phyloP scores from a whole-genome alignment of 108 stramenopile genomes.

The Pseudonitzschia pungens region DNA sequence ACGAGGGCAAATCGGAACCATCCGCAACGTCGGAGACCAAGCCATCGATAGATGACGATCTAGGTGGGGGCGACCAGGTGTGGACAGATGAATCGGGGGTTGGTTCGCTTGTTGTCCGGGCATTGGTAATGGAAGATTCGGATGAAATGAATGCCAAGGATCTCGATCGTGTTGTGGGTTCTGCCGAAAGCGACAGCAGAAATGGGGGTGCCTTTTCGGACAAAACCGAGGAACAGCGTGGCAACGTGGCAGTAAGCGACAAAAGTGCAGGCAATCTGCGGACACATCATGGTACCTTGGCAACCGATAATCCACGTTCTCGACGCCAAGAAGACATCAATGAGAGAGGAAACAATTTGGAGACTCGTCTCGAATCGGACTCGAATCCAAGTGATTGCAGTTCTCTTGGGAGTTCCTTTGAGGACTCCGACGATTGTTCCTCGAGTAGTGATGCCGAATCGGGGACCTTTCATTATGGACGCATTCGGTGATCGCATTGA shows the following conservation, averaged over 20 bases:
- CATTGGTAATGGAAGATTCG: background rate
- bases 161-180: no score
- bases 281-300: background rate
- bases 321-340: background rate
- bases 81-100: conserved; percentile 14
- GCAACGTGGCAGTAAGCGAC: background rate
- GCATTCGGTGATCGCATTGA: background rate
- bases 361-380: background rate
- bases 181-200: background rate
- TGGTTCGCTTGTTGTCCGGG: conserved; percentile 7
- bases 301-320: background rate
- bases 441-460: background rate
- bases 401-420: background rate
- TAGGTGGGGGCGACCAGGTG: background rate
- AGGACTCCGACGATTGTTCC: background rate
- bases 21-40: no score
- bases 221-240: background rate
- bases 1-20: no score
- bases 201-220: background rate
- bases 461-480: conserved; percentile 6
- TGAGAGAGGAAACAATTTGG: background rate
- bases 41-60: no score
- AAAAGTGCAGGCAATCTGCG: background rate
- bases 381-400: background rate
- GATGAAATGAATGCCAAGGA: background rate